Conservation (phyloP, 345 rosid species). For the Sisymbrium altissimum region DNA sequence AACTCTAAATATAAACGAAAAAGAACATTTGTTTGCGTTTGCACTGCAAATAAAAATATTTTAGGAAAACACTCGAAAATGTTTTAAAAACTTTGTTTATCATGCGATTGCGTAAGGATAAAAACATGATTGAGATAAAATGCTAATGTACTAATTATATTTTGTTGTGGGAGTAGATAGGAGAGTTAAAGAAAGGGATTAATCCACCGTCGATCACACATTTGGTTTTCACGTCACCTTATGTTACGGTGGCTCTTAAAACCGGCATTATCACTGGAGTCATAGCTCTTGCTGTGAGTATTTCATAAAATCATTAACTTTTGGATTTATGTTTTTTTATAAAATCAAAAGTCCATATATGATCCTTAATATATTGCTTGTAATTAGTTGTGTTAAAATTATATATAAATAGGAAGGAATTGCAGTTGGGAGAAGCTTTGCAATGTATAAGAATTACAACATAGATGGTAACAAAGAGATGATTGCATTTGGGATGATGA, state of each 20-base stretch:
- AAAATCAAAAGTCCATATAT: background rate
- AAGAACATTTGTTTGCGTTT: background rate
- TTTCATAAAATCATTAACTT: background rate
- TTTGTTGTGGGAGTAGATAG: constrained; percentile 49
- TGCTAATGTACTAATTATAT: background rate
- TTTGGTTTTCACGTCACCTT: constrained; percentile 50
- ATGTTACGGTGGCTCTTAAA: constrained; percentile 53
- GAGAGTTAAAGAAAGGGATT: constrained; percentile 72
- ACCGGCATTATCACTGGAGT: constrained; percentile 80
- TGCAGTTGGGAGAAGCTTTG: constrained; percentile 92
- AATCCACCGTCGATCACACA: constrained; percentile 72
- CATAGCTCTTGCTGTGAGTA: constrained; percentile 77
- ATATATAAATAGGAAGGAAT: constrained; percentile 68
- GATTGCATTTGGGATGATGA: constrained; percentile 91
- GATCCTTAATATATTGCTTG: background rate
- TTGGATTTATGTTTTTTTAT: background rate
- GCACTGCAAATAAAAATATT: background rate
- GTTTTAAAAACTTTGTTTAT: background rate
- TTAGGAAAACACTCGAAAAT: no score
- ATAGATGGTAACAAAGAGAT: constrained; percentile 94
- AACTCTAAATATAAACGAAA: background rate
- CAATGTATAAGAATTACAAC: constrained; percentile 85
- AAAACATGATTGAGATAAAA: background rate
- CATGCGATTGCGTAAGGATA: background rate
- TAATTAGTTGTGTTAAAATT: background rate